phyloP scores from a whole-genome alignment of 2,329 filamentous ascomycete species.

The Arthrobotrys megalospora region DNA sequence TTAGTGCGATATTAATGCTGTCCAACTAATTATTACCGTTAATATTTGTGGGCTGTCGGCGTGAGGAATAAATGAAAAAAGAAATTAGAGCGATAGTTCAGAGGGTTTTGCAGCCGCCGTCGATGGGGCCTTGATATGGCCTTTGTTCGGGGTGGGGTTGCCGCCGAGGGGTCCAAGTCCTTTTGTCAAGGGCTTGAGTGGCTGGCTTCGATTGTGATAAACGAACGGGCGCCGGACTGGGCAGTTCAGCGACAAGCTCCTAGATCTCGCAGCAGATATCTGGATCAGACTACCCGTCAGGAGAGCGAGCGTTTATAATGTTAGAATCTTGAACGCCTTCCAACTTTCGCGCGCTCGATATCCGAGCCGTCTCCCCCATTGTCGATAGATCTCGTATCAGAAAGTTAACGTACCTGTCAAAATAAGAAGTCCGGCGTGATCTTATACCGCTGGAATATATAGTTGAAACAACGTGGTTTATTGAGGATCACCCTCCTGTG shows the following conservation, averaged over 20 bases:
- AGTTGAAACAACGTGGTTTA: conserved; percentile 51
- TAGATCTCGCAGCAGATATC: neutral
- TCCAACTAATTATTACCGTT: conserved; percentile 35
- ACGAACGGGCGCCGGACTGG: conserved; percentile 40
- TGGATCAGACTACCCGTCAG: conserved; percentile 10
- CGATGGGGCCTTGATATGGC: conserved; percentile 30
- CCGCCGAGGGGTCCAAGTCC: conserved; percentile 48
- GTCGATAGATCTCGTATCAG: conserved; percentile 8
- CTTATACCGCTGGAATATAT: conserved; percentile 35
- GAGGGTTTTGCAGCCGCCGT: conserved; percentile 52
- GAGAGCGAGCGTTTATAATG: conserved; percentile 24
- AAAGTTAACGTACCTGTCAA: conserved; percentile 51
- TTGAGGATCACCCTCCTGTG: conserved; percentile 43
- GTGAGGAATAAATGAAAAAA: conserved; percentile 33
- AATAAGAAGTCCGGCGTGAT: conserved; percentile 21
- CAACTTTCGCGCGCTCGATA: conserved; percentile 20
- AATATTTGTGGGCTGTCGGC: conserved; percentile 27
- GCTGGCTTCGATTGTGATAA: conserved; percentile 49
- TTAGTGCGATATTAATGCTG: conserved; percentile 42
- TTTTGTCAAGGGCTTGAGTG: conserved; percentile 39
- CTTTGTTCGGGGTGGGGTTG: conserved; percentile 56
- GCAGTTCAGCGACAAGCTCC: conserved; percentile 35
- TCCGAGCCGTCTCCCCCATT: conserved; percentile 25
- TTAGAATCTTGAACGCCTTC: conserved; percentile 24
- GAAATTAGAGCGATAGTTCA: conserved; percentile 20